A percentile compares a stretch with the other conserved stretches of the same genome.
Conservation (phyloP, 208 protist species). For the Strigomonas culicis region DNA sequence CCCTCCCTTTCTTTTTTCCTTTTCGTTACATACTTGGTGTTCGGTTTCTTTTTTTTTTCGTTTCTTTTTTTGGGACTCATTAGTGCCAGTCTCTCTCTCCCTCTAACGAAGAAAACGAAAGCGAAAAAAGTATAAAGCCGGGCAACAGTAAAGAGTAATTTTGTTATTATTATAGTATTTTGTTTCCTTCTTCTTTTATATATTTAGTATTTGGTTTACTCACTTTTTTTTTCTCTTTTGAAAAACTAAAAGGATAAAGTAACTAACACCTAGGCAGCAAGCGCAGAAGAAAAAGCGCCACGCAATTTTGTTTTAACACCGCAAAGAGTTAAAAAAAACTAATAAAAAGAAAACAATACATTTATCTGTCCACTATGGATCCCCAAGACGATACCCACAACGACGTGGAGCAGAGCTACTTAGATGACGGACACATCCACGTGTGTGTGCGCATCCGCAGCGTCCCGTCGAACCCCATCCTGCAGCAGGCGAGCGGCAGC, state of each 20-base stretch:
- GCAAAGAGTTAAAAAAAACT: constrained; percentile 6
- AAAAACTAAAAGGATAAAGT: constrained; percentile 18
- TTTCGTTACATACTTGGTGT: constrained; percentile 14
- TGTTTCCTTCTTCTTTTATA: constrained; percentile 5
- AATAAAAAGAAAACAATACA: constrained; percentile 2
- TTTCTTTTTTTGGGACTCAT: constrained; percentile 11
- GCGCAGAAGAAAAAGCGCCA: not conserved
- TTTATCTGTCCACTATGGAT: not conserved
- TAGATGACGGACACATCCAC: constrained; percentile 73
- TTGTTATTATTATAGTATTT: constrained; percentile 8
- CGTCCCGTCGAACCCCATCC: constrained; percentile 29
- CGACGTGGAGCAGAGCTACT: constrained; percentile 18
- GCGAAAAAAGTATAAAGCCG: not conserved
- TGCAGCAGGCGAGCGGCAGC: constrained; percentile 18
- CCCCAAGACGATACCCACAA: constrained; percentile 2
- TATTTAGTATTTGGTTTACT: constrained; percentile 9
- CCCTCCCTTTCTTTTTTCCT: constrained; percentile 1
- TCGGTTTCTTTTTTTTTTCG: constrained; percentile 18
- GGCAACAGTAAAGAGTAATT: too few relatives aligned
- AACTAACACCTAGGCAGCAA: not conserved
- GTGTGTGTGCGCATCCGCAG: constrained; percentile 73
- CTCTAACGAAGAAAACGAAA: too few relatives aligned
- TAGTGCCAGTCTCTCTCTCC: not conserved
- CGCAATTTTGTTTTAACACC: constrained; percentile 11
- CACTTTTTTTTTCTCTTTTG: constrained; percentile 14